Evolutionary conservation across 1,284 basidiomycete species (phyloP).

Genomic region (Leccinum subfulvum): DNA sequence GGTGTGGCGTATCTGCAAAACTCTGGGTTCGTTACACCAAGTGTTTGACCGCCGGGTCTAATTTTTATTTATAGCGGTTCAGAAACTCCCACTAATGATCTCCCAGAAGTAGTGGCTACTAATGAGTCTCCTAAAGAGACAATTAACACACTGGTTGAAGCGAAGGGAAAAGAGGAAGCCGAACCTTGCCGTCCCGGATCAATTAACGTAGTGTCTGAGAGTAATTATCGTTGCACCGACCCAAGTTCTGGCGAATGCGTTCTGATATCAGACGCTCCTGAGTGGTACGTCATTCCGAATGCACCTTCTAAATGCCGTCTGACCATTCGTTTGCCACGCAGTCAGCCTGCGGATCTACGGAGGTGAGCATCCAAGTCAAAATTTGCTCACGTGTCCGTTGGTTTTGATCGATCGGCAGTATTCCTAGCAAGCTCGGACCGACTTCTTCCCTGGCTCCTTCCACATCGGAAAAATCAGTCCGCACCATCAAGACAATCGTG

Average conservation of each 20-base stretch:
- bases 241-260: background rate
- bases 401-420: conserved; percentile 10
- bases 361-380: conserved; percentile 15
- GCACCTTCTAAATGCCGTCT: background rate
- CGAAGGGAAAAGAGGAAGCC: background rate
- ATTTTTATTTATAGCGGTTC: conserved; percentile 6
- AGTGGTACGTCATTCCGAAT: conserved; percentile 13
- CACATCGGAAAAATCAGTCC: conserved; percentile 25
- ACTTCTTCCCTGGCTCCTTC: background rate
- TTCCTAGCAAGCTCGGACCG: conserved; percentile 22
- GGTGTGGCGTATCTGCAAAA: conserved; percentile 25
- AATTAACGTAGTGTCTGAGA: conserved; percentile 28
- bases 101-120: background rate
- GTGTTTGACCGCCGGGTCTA: background rate
- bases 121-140: background rate
- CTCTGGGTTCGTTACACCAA: conserved; percentile 12
- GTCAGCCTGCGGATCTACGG: conserved; percentile 13
- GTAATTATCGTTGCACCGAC: conserved; percentile 23
- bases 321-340: background rate
- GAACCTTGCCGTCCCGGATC: conserved; percentile 7
- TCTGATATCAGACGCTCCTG: background rate
- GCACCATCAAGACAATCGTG: conserved; percentile 62
- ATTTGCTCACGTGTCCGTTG: background rate
- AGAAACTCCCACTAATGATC: background rate
- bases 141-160: background rate